Conservation (phyloP, 176 grass and related monocot genomes). For the Musa acuminata region DNA sequence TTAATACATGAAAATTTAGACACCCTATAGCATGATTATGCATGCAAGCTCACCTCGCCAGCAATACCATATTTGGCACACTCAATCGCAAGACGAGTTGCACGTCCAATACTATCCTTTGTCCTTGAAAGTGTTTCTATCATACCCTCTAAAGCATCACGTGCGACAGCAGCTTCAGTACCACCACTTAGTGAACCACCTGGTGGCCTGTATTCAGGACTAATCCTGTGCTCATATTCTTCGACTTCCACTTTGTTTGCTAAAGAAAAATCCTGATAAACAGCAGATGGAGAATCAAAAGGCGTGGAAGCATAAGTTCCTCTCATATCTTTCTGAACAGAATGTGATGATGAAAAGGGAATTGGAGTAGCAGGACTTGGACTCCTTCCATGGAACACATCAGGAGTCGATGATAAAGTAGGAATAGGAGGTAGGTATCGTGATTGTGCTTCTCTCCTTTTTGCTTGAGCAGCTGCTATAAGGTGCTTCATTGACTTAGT, state of each 20-base stretch:
- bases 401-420: constrained; percentile 28
- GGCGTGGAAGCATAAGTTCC: constrained; percentile 27
- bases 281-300: constrained; percentile 29
- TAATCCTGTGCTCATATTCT: constrained; percentile 43
- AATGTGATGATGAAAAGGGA: constrained; percentile 50
- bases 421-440: constrained; percentile 32
- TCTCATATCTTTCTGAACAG: constrained; percentile 38
- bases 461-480: constrained; percentile 80
- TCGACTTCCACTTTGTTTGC: constrained; percentile 45
- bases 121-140: constrained; percentile 94
- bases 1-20: too few species aligned
- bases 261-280: constrained; percentile 27
- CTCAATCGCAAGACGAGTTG: constrained; percentile 85
- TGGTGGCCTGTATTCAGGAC: constrained; percentile 35
- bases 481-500: constrained; percentile 83
- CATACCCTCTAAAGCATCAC: constrained; percentile 87
- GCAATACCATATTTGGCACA: constrained; percentile 93
- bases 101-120: constrained; percentile 97
- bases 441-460: constrained; percentile 36
- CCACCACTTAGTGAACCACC: constrained; percentile 38
- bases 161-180: constrained; percentile 71
- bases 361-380: constrained; percentile 52
- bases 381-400: constrained; percentile 57
- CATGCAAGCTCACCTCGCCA: constrained; percentile 41
- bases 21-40: neutral